Base-by-base conservation (phyloP, 352 stramenopile genomes). In the Peronospora tabacina region DNA sequence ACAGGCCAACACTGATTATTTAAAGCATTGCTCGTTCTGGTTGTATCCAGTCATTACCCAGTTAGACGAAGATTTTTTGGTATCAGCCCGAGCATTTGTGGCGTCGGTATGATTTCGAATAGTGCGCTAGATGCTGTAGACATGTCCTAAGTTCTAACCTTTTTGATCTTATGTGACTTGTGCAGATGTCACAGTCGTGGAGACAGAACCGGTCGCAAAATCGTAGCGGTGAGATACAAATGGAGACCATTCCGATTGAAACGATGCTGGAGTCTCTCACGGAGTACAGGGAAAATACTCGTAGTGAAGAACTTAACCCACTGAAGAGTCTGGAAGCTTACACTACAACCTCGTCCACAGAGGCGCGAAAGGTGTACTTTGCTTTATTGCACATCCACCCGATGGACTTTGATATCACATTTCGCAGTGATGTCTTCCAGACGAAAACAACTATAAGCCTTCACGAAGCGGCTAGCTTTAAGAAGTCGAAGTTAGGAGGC, bases 1-100 rank as follows among this genome's bases (percentile, higher is more conserved):
- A 50, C 83, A 94, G 52, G 83, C 81, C 16, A 88, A 68, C 32
- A 94, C 83, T 2, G 83, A 92, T 49, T 94, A 94, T 60, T 94
- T 92, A 40, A 84, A 94, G 61, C 82, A 94, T 55, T 94, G 70
- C 44, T 93, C 79, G 5, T 87, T 93, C 36, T 91, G 81, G 77
- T 55, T 93, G 48, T 84, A 88, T 42, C 84, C 84, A 12, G 72
- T 94, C 24, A 86, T 89, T 36, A 80, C 77, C 17, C 82, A 93
- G 43, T 39, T 94, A 12, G 84, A 94, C 37, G 84, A 94, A 83
- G 84, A 94, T 22, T 47, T 92, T 0, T 52, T 94, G 12, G 67
- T 89, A 28, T 75, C 82, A 24, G 72, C 75, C 34, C 72, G 80
- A 40, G 75, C 74, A 26, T 94, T 94, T 55, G 55, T 92, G 41